A percentile compares a stretch with the other conserved stretches of the same genome.
phyloP scores from a whole-genome alignment of 768 basidiomycete genomes.

The Boletus insuetus region DNA sequence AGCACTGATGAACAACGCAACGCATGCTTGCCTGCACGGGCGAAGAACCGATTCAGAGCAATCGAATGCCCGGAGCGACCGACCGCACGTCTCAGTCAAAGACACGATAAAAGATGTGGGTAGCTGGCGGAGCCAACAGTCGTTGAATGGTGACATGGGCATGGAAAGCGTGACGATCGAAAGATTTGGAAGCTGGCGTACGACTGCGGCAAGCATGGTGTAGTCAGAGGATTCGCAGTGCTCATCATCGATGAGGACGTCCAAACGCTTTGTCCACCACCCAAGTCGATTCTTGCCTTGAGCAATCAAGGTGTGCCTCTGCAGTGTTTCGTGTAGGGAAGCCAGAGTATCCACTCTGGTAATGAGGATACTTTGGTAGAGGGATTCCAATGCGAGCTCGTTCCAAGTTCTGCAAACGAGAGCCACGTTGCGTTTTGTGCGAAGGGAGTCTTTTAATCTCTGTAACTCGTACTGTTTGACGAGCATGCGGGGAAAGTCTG shows the following conservation, averaged over 20 bases:
- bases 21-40: conserved; percentile 25
- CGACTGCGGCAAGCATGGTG: conserved; percentile 18
- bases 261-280: conserved; percentile 29
- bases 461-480: conserved; percentile 15
- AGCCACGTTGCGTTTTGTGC: conserved; percentile 18
- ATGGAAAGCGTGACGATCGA: conserved; percentile 25
- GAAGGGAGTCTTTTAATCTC: conserved; percentile 21
- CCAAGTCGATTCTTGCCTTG: conserved; percentile 11
- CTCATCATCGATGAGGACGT: conserved; percentile 26
- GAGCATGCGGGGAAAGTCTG: conserved; percentile 21
- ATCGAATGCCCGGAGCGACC: conserved; percentile 26
- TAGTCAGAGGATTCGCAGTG: conserved; percentile 25
- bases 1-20: neutral
- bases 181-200: conserved; percentile 28
- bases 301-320: conserved; percentile 2
- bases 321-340: conserved; percentile 15
- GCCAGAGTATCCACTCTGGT: conserved; percentile 16
- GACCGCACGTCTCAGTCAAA: conserved; percentile 26
- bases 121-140: conserved; percentile 28
- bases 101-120: conserved; percentile 20
- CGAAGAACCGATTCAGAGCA: conserved; percentile 31
- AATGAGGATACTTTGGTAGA: conserved; percentile 24
- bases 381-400: conserved; percentile 18
- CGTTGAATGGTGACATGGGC: conserved; percentile 23
- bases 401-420: conserved; percentile 28